Evolutionary conservation across 2,329 filamentous ascomycete genomes (phyloP).

Genomic region (Exophiala bonariae): DNA sequence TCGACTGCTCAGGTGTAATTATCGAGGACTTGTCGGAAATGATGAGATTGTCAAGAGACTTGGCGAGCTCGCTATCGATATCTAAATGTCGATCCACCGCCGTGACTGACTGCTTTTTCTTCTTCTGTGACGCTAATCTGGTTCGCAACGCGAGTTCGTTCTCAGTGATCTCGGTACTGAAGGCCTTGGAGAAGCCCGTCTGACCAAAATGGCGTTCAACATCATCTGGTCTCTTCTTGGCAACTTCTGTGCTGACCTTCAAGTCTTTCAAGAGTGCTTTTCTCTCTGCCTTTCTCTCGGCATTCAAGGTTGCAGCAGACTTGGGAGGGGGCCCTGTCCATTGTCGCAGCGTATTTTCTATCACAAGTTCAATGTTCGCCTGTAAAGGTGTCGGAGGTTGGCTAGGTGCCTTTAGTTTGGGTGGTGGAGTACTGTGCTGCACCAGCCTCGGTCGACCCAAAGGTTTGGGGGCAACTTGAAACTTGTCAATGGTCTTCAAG

Average conservation of each 20-base stretch:
- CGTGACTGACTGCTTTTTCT: conserved; percentile 10
- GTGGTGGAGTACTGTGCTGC: too few relatives aligned
- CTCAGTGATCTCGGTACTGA: conserved; percentile 7
- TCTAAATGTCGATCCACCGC: conserved; percentile 4
- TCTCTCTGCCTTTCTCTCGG: not conserved
- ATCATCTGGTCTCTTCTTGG: conserved; percentile 11
- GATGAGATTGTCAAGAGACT: not conserved
- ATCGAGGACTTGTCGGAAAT: not conserved
- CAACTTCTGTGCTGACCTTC: conserved; percentile 9
- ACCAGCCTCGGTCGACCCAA: too few relatives aligned
- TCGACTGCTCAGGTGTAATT: conserved; percentile 7
- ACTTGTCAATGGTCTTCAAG: too few relatives aligned
- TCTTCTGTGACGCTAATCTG: conserved; percentile 19
- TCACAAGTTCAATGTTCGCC: conserved; percentile 9
- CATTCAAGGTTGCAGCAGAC: too few relatives aligned
- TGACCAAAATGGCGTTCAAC: conserved; percentile 18
- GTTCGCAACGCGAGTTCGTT: conserved; percentile 7
- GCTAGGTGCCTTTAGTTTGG: too few relatives aligned
- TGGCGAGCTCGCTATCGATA: not conserved
- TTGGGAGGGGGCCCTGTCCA: too few relatives aligned
- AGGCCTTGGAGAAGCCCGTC: conserved; percentile 18
- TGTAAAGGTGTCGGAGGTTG: not conserved
- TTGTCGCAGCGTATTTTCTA: not conserved
- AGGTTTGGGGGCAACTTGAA: too few relatives aligned
- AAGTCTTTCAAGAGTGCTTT: conserved; percentile 15